Percentiles rank a stretch among this genome's conserved stretches.
phyloP scores from a whole-genome alignment of 805 yeast species.

The Cyberlindnera bimundalis region DNA sequence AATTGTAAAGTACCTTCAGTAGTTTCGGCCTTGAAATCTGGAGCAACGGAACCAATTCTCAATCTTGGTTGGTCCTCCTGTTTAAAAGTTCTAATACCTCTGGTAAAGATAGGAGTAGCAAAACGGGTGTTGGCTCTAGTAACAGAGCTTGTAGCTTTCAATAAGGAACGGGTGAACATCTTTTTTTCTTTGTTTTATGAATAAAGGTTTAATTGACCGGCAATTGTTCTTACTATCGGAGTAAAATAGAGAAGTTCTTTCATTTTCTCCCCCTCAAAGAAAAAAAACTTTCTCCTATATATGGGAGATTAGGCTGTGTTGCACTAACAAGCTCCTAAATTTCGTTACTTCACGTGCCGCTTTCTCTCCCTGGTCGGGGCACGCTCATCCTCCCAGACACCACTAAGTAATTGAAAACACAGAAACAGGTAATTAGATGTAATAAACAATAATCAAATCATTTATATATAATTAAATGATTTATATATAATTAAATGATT shows the following conservation, averaged over 20 bases:
- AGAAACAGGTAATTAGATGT: too few relatives aligned
- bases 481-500: too few relatives aligned
- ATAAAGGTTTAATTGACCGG: background rate
- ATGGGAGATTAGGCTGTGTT: constrained; percentile 1
- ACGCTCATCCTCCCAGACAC: too few relatives aligned
- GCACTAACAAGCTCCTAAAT: constrained; percentile 12
- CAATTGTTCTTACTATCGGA: too few relatives aligned
- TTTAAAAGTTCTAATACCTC: constrained; percentile 44
- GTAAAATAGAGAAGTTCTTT: too few relatives aligned
- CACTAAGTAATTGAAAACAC: too few relatives aligned
- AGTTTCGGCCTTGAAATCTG: constrained; percentile 81
- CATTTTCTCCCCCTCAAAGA: background rate
- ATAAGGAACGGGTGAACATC: constrained; percentile 29
- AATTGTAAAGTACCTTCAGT: constrained; percentile 81
- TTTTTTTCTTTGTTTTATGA: constrained; percentile 4
- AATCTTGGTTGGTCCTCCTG: constrained; percentile 57
- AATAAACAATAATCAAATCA: too few relatives aligned
- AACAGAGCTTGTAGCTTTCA: constrained; percentile 26
- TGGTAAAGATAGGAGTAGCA: constrained; percentile 26
- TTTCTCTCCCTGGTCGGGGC: too few relatives aligned
- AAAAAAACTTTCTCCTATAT: background rate
- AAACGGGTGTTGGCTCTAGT: constrained; percentile 16
- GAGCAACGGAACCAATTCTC: constrained; percentile 82
- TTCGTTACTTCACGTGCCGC: constrained; percentile 19
- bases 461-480: too few relatives aligned